Base-by-base conservation (phyloP, 169 alveolate genomes). In the Babesia bigemina region DNA sequence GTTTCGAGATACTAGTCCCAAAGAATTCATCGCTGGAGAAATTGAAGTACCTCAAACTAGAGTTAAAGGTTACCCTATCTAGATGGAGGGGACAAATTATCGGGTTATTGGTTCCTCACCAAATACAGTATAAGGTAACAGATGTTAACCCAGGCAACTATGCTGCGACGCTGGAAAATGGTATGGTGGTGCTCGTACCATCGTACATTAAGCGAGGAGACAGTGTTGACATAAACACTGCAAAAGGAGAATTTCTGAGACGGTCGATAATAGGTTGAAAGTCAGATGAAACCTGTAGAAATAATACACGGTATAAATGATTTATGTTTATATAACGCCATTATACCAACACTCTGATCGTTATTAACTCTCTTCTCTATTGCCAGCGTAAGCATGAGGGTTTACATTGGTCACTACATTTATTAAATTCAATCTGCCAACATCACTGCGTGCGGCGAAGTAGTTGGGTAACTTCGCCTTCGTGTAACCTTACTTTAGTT, bases 131-230 rank as follows among this genome's bases (percentile, higher is more conserved):
- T 57, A 59, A 61, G 57, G 88, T 81, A 19, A 53, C 66, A 13
- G 44, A 73, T 19, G 39, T 81, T 3, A 73, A 81, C 58, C 39
- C 83, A 17, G 84, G 88, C 0, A 81, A 81, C 50, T 81, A 39
- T 33, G 88, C 88, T 12, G 88, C 88, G 4, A 81, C 88, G 39
- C 66, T 81, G 29, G 88, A 81, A 4, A 81, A 81, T 36, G 85
- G 85, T 8, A 6, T 81, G 58, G 79, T 63, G 3, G 70, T 81
- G 21, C 21, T 73, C 24, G 88, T 81, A 1, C 88, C 88, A 21
- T 26, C 88, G 17, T 81, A 81, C 63, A 58, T 81, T 24, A 81
- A 81, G 45, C 77, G n/a, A 12, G 79, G 79, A 8, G 88, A 81
- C 42, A 44, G 53, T 45, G 55, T 81, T 21, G 85, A 81, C 21